Evolutionary conservation across 352 stramenopile species (phyloP).

Genomic region (Pythium folliculosum): DNA sequence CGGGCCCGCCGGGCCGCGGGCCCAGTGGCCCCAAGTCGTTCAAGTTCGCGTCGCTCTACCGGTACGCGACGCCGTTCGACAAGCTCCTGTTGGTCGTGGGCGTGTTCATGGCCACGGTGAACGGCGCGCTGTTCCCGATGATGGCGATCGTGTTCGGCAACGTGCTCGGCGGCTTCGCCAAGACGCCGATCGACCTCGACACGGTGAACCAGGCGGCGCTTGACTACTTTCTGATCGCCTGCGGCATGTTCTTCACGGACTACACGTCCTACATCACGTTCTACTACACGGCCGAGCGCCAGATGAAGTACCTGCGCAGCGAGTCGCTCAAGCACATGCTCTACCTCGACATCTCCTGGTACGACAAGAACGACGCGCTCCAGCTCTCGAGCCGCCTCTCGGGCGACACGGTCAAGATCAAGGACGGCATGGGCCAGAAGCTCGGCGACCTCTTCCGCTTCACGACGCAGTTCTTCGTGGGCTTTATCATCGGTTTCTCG

Average conservation of each 20-base stretch:
- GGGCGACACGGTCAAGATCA: slow-evolving; percentile 43
- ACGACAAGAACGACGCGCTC: slow-evolving; percentile 31
- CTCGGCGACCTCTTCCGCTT: slow-evolving; percentile 33
- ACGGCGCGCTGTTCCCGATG: slow-evolving; percentile 39
- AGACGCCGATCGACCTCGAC: slow-evolving; percentile 16
- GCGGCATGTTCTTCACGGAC: slow-evolving; percentile 42
- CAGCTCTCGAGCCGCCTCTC: slow-evolving; percentile 32
- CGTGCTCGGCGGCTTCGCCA: slow-evolving; percentile 32
- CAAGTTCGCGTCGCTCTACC: slow-evolving; percentile 29
- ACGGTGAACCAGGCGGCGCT: slow-evolving; percentile 34
- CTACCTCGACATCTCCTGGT: slow-evolving; percentile 38
- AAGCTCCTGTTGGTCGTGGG: slow-evolving; percentile 30
- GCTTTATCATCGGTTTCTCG: slow-evolving; percentile 35
- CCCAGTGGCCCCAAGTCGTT: slow-evolving; percentile 19
- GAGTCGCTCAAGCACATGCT: slow-evolving; percentile 35
- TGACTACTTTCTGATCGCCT: slow-evolving; percentile 37
- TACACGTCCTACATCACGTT: slow-evolving; percentile 37
- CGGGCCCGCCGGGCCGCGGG: neutral
- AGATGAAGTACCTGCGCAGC: slow-evolving; percentile 35
- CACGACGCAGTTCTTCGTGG: slow-evolving; percentile 32
- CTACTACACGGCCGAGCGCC: slow-evolving; percentile 38
- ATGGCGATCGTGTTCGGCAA: slow-evolving; percentile 53
- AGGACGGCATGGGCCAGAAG: slow-evolving; percentile 42
- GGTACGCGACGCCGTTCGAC: slow-evolving; percentile 36
- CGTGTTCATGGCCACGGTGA: slow-evolving; percentile 23